Percentiles rank a stretch among this genome's conserved stretches.
These are phyloP conservation scores for Vitis rupestris DNA, from an alignment of 164 flowering plant genomes.

Conservation along the genomic window DNA sequence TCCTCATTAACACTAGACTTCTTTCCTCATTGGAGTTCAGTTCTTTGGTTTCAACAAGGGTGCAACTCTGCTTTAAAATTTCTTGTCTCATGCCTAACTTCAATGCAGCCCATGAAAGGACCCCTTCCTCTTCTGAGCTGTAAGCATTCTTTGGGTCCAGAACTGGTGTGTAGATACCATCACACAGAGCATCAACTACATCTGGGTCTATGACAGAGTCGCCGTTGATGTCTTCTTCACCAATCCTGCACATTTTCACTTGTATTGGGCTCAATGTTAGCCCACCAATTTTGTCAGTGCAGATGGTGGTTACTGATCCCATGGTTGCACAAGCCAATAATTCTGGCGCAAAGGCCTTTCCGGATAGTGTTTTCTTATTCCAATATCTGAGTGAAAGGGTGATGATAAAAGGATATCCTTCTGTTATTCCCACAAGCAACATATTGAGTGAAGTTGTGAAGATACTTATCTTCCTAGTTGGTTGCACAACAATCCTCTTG, in stretches of 20 bases:
- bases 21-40: background rate
- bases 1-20: constrained; percentile 13
- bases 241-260: constrained; percentile 10
- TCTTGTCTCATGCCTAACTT: background rate
- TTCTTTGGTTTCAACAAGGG: background rate
- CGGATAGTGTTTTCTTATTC: constrained; percentile 3
- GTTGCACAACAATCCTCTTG: constrained; percentile 12
- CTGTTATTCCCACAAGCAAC: constrained; percentile 18
- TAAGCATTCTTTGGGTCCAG: background rate
- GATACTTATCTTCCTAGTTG: constrained; percentile 7
- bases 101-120: constrained; percentile 1
- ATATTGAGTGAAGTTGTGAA: constrained; percentile 9
- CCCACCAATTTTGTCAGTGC: constrained; percentile 13
- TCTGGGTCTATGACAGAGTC: constrained; percentile 1
- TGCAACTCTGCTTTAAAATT: background rate
- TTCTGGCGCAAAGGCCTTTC: constrained; percentile 6
- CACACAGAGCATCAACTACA: constrained; percentile 13
- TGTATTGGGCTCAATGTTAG: constrained; percentile 6
- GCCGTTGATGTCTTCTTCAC: constrained; percentile 8
- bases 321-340: constrained; percentile 7
- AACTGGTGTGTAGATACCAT: constrained; percentile 12
- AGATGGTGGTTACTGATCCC: constrained; percentile 16
- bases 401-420: constrained; percentile 14
- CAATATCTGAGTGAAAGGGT: constrained; percentile 4
- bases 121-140: background rate